Percentiles rank a stretch among this genome's conserved stretches.
Evolutionary conservation across 2,329 filamentous ascomycete species (phyloP).

Genomic region (Penicillium fuscoglaucum): DNA sequence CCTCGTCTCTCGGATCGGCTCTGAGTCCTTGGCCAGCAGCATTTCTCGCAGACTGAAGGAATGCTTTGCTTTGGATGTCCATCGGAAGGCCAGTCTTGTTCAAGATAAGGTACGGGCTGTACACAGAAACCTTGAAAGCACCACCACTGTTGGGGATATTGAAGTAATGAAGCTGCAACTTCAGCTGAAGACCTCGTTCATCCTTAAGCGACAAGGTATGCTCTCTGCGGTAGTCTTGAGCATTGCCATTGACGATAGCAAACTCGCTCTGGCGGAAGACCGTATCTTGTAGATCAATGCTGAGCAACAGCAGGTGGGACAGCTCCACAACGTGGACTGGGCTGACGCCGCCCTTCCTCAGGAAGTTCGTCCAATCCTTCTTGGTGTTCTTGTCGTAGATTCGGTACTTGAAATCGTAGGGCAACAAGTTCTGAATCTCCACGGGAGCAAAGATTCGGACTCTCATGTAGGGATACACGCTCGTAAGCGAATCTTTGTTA

Average conservation of each 20-base stretch:
- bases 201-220: slow-evolving; percentile 79
- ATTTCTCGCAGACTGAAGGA: slow-evolving; percentile 77
- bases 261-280: slow-evolving; percentile 95
- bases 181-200: slow-evolving; percentile 73
- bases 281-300: slow-evolving; percentile 95
- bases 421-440: slow-evolving; percentile 89
- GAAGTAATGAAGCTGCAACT: slow-evolving; percentile 86
- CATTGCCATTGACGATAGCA: slow-evolving; percentile 90
- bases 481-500: slow-evolving; percentile 76
- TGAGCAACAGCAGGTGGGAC: slow-evolving; percentile 87
- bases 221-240: slow-evolving; percentile 84
- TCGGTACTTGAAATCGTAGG: slow-evolving; percentile 98
- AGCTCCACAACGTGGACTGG: slow-evolving; percentile 96
- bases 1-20: slow-evolving; percentile 52
- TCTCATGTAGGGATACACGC: slow-evolving; percentile 90
- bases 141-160: slow-evolving; percentile 88
- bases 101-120: slow-evolving; percentile 89
- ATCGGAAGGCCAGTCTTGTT: slow-evolving; percentile 94
- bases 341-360: slow-evolving; percentile 93
- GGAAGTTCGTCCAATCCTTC: slow-evolving; percentile 98
- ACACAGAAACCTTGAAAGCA: slow-evolving; percentile 93
- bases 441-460: slow-evolving; percentile 89
- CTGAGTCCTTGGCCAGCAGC: slow-evolving; percentile 77
- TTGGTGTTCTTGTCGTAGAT: slow-evolving; percentile 99
- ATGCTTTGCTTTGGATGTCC: slow-evolving; percentile 82